Conservation (phyloP, 2,329 filamentous ascomycete genomes). For the Colletotrichum australisinense region DNA sequence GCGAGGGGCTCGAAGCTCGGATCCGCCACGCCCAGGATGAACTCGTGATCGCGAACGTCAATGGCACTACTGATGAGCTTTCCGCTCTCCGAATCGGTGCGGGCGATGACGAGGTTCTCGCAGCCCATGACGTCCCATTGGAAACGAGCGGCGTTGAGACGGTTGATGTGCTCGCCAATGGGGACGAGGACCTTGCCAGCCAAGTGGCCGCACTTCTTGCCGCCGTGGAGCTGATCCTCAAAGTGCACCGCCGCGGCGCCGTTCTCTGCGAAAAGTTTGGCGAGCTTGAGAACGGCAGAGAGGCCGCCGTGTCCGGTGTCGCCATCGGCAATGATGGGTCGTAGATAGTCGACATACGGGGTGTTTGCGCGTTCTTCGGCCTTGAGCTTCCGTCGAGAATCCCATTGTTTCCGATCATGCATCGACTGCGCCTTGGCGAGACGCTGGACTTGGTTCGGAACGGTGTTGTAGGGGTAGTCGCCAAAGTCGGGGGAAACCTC, state of each 20-base stretch:
- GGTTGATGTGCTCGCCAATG: constrained; percentile 94
- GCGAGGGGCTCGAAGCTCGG: constrained; percentile 81
- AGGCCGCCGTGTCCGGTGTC: constrained; percentile 96
- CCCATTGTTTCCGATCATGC: constrained; percentile 97
- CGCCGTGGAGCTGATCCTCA: constrained; percentile 96
- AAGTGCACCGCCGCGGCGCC: constrained; percentile 97
- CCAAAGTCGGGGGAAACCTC: constrained; percentile 98
- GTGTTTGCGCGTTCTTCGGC: constrained; percentile 78
- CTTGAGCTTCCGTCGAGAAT: constrained; percentile 81
- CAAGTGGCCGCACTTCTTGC: constrained; percentile 97
- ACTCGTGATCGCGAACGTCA: constrained; percentile 95
- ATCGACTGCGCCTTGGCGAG: constrained; percentile 96
- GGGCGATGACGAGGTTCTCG: constrained; percentile 93
- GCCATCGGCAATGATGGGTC: constrained; percentile 95
- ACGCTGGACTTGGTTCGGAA: constrained; percentile 97
- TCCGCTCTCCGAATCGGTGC: constrained; percentile 95
- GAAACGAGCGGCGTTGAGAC: constrained; percentile 89
- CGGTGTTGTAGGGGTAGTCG: constrained; percentile 99
- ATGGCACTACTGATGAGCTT: constrained; percentile 90
- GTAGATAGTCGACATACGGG: constrained; percentile 90
- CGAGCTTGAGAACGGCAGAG: constrained; percentile 92
- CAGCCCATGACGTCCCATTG: constrained; percentile 99
- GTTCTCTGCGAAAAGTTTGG: constrained; percentile 97
- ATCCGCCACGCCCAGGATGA: constrained; percentile 89
- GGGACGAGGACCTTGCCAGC: constrained; percentile 97